Evolutionary conservation across 371 early-diverging fungal genomes (phyloP).

Genomic region (Polyrhizophydium stewartii): DNA sequence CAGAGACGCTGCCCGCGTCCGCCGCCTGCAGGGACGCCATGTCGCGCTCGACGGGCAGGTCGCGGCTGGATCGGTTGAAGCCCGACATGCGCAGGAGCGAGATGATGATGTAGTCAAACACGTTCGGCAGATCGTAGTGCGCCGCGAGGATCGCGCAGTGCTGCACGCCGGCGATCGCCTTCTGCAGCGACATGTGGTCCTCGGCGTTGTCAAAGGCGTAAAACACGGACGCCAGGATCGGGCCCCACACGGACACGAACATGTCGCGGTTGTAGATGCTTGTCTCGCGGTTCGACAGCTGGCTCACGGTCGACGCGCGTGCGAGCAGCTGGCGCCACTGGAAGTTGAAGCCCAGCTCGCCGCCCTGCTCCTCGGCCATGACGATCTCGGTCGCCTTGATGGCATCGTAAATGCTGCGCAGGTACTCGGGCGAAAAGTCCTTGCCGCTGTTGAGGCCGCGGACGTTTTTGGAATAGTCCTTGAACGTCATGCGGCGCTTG

Average conservation of each 20-base stretch:
- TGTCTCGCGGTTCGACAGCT: conserved; percentile 29
- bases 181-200: conserved; percentile 71
- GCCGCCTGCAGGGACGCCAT: neutral
- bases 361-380: conserved; percentile 61
- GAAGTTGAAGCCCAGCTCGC: conserved; percentile 89
- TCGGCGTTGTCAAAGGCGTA: conserved; percentile 81
- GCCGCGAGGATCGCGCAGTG: conserved; percentile 73
- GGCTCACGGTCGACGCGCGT: conserved; percentile 42
- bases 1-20: no score
- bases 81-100: conserved; percentile 74
- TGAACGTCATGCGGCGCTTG: conserved; percentile 49
- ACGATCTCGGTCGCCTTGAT: conserved; percentile 50
- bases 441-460: conserved; percentile 43
- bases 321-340: conserved; percentile 86
- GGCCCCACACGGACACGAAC: conserved; percentile 57
- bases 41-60: neutral
- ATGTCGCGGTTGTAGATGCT: conserved; percentile 60
- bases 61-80: neutral
- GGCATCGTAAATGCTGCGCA: conserved; percentile 44
- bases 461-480: conserved; percentile 51
- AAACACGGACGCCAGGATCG: conserved; percentile 61
- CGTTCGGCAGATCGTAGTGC: conserved; percentile 65
- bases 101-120: conserved; percentile 73
- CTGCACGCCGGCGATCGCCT: conserved; percentile 75
- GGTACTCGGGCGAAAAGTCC: conserved; percentile 44